These are phyloP conservation scores for Proliferodiscus dingleyae DNA, from an alignment of 2,329 filamentous ascomycete genomes.

Conservation along the genomic window DNA sequence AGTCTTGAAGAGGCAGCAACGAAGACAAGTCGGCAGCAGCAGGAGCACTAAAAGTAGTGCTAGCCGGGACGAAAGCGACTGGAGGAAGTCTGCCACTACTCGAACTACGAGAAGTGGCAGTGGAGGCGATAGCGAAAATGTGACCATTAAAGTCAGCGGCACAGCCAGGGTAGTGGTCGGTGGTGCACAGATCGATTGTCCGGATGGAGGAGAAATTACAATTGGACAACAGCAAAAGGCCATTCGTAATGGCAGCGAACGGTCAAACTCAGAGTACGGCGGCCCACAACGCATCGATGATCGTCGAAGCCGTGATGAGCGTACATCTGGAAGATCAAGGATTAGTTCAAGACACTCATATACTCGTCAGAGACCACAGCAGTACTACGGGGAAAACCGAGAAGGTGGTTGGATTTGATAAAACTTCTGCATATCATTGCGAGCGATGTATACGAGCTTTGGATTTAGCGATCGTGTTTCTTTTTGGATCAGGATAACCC, in stretches of 20 bases:
- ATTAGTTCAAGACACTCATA: slow-evolving; percentile 24
- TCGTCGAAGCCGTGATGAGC: slow-evolving; percentile 20
- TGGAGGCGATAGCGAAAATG: slow-evolving; percentile 51
- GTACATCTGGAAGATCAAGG: slow-evolving; percentile 17
- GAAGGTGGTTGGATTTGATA: slow-evolving; percentile 11
- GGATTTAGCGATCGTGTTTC: slow-evolving; percentile 21
- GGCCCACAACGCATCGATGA: slow-evolving; percentile 22
- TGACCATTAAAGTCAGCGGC: slow-evolving; percentile 57
- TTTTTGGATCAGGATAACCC: slow-evolving; percentile 16
- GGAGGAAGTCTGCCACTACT: slow-evolving; percentile 56
- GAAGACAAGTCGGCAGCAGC: slow-evolving; percentile 41
- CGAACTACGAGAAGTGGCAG: slow-evolving; percentile 47
- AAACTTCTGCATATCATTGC: slow-evolving; percentile 10
- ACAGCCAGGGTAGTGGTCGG: slow-evolving; percentile 52
- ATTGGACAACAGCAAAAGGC: slow-evolving; percentile 39
- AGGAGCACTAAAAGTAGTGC: slow-evolving; percentile 54
- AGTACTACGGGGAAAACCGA: slow-evolving; percentile 9
- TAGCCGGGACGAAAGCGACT: slow-evolving; percentile 61
- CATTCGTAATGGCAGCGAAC: slow-evolving; percentile 45
- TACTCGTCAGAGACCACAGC: slow-evolving; percentile 16
- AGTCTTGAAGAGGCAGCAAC: slow-evolving; percentile 41
- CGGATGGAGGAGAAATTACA: slow-evolving; percentile 55
- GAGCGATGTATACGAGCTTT: slow-evolving; percentile 16
- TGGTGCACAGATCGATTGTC: slow-evolving; percentile 53
- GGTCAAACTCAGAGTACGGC: slow-evolving; percentile 37